Percentiles rank a stretch among this genome's conserved stretches.
These are phyloP conservation scores for Sporisorium graminicola DNA, from an alignment of 1,284 basidiomycete genomes.

Conservation along the genomic window DNA sequence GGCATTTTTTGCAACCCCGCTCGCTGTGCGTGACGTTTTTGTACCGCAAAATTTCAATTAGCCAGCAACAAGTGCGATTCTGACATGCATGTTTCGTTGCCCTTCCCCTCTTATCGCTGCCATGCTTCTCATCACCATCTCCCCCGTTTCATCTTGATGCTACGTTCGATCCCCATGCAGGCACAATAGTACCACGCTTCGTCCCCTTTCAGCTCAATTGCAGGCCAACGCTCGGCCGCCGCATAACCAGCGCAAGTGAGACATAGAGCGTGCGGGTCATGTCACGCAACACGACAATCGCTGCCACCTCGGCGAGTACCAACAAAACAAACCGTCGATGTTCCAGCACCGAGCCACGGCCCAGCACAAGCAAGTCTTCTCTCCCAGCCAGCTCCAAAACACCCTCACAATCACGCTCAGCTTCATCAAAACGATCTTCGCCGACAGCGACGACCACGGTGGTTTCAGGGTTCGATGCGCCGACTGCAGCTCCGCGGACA, in stretches of 20 bases:
- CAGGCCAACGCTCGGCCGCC: no score
- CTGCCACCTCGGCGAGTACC: neutral
- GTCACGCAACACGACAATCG: neutral
- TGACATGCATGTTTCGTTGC: no score
- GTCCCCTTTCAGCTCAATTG: neutral
- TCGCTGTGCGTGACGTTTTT: no score
- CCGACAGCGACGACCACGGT: neutral
- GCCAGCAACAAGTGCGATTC: no score
- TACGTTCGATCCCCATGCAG: neutral
- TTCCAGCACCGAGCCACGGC: neutral
- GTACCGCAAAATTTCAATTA: no score
- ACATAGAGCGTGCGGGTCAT: no score
- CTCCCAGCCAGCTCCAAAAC: neutral
- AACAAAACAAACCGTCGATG: neutral
- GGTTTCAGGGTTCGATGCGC: constrained; percentile 7
- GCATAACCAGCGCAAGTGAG: no score
- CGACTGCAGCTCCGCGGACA: neutral
- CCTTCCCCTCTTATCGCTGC: neutral
- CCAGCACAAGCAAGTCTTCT: neutral
- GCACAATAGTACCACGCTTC: neutral
- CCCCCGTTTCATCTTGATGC: neutral
- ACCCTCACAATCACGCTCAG: neutral
- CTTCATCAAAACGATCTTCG: neutral
- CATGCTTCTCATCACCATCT: neutral
- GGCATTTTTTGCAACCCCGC: no score